phyloP scores from a whole-genome alignment of 495 filamentous ascomycete species.

The Penicillium waksmanii region DNA sequence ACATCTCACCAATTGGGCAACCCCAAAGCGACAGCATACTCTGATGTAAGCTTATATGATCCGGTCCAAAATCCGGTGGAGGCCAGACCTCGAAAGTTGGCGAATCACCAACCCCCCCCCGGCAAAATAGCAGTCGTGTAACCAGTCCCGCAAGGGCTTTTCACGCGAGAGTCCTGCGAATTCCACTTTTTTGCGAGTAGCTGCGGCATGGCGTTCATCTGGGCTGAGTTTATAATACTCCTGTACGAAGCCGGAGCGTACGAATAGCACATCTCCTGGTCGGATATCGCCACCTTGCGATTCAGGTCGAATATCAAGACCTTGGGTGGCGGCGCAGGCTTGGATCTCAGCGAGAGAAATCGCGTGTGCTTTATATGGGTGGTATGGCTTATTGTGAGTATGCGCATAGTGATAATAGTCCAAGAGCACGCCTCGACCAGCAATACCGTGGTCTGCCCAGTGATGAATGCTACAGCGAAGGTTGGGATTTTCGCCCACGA shows the following conservation, averaged over 20 bases:
- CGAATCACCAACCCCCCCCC: conserved; percentile 62
- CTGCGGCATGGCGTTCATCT: conserved; percentile 43
- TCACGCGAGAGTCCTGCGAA: conserved; percentile 64
- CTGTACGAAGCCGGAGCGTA: conserved; percentile 69
- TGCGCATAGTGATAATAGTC: conserved; percentile 51
- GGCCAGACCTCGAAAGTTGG: conserved; percentile 68
- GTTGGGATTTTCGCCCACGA: conserved; percentile 49
- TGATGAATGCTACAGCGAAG: conserved; percentile 53
- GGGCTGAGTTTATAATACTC: conserved; percentile 49
- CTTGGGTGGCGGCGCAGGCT: conserved; percentile 56
- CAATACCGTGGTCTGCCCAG: conserved; percentile 50
- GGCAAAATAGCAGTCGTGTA: conserved; percentile 70
- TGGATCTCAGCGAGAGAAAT: conserved; percentile 63
- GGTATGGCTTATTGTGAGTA: conserved; percentile 47
- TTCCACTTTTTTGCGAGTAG: conserved; percentile 48
- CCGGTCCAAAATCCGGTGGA: conserved; percentile 36
- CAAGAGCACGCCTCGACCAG: conserved; percentile 53
- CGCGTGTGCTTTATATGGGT: conserved; percentile 61
- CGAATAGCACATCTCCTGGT: conserved; percentile 67
- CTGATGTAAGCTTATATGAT: conserved; percentile 56
- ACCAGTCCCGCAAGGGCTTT: conserved; percentile 59
- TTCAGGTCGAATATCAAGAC: conserved; percentile 44
- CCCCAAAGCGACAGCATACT: conserved; percentile 69
- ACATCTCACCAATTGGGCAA: conserved; percentile 63
- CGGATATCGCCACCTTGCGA: conserved; percentile 63